phyloP scores from a whole-genome alignment of 2,329 filamentous ascomycete species.

The Trichoderma gracile region DNA sequence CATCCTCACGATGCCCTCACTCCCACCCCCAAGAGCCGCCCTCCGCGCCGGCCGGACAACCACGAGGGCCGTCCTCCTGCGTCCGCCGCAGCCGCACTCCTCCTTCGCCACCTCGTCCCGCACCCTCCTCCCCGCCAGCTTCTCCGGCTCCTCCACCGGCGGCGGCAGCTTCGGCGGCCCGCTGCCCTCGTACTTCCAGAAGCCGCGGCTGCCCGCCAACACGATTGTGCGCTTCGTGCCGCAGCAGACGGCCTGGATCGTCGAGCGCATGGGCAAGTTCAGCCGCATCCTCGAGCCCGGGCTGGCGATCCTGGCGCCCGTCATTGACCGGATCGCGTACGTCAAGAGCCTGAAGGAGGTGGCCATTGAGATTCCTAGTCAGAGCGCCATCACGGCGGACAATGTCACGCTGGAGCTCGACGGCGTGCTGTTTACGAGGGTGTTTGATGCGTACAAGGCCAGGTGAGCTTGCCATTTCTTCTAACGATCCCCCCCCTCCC shows the following conservation, averaged over 20 bases:
- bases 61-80: constrained; percentile 15
- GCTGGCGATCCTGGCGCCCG: constrained; percentile 82
- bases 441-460: constrained; percentile 98
- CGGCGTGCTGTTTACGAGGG: constrained; percentile 90
- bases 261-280: constrained; percentile 99
- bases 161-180: constrained; percentile 32
- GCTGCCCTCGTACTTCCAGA: constrained; percentile 77
- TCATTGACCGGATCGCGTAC: constrained; percentile 94
- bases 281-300: constrained; percentile 90
- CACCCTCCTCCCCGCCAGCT: constrained; percentile 38
- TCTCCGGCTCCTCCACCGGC: constrained; percentile 28
- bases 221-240: constrained; percentile 95
- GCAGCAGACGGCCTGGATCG: constrained; percentile 99
- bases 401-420: constrained; percentile 97
- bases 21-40: constrained; percentile 36
- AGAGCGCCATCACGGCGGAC: constrained; percentile 97
- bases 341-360: constrained; percentile 96
- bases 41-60: constrained; percentile 30
- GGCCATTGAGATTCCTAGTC: constrained; percentile 94
- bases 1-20: constrained; percentile 32
- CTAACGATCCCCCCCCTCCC: too few species aligned
- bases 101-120: constrained; percentile 38
- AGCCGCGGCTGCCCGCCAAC: constrained; percentile 77
- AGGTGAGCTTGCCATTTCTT: constrained; percentile 57
- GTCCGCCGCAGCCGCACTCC: constrained; percentile 5